Base-by-base conservation (phyloP, 2,329 filamentous ascomycete species). In the Chaetomiaceae sp. region DNA sequence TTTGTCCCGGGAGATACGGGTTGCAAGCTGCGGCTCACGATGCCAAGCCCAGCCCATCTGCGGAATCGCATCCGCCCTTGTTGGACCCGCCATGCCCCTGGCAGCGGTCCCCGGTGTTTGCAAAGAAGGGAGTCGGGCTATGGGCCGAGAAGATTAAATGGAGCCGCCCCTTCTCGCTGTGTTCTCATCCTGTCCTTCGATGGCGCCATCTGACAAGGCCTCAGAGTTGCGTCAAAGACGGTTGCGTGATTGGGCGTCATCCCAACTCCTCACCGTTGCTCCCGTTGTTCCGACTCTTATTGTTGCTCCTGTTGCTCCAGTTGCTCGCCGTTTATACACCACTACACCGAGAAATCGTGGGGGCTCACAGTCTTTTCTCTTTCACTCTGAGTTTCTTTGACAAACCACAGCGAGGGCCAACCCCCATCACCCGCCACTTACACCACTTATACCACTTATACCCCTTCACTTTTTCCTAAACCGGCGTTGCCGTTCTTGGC, bases 161-260 rank as follows among this genome's bases (percentile, higher is more conserved):
- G 45, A 45, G 45, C 35, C 27, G 9, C 31, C 23, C 40, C 30
- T 47, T 37, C 47, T 38, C 34, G 16, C 42, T 17, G 27, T 53
- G 50, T 55, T 54, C 52, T 57, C 60, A 62, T 62, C 53, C 52
- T 44, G 53, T 54, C 54, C 45, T 35, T 51, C 34, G 52, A 62
- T 62, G 56, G 58, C 59, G 55, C 58, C 56, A 62, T 62, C 54
- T 42, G 30, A 38, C 20, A 46, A 41, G 40, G 39, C 23, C 35
- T 33, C 31, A 13, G 19, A 14, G 48, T 56, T 55, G 50, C 50
- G 53, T 53, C 54, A 55, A 45, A 37, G 30, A 23, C 27, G 25
- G 49, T 60, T 58, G 58, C 56, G 56, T 58, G 56, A 52, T 58
- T 37, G 30, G 37, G 41, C 46, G 40, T 39, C 10, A 48, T 42